Conservation (phyloP, 2,329 filamentous ascomycete genomes). For the Botrytis hyacinthi region DNA sequence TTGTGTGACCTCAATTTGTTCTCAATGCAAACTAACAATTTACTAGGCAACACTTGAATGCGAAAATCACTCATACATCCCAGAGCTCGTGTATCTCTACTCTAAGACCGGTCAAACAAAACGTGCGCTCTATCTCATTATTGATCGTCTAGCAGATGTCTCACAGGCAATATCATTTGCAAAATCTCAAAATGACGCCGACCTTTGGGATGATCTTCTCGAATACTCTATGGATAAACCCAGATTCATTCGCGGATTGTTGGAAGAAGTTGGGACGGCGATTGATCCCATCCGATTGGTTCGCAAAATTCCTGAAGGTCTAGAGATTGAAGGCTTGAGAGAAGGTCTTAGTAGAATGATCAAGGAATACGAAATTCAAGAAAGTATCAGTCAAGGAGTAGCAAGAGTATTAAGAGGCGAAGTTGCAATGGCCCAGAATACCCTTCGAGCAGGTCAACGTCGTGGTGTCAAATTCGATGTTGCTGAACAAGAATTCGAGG, state of each 20-base stretch:
- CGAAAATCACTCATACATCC: slow-evolving; percentile 75
- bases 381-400: slow-evolving; percentile 86
- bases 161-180: slow-evolving; percentile 91
- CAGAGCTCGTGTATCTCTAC: slow-evolving; percentile 92
- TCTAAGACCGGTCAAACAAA: slow-evolving; percentile 95
- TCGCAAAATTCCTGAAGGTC: slow-evolving; percentile 82
- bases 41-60: slow-evolving; percentile 69
- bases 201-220: slow-evolving; percentile 92
- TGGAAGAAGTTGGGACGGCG: slow-evolving; percentile 90
- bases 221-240: slow-evolving; percentile 98
- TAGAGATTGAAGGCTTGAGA: slow-evolving; percentile 86
- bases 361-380: slow-evolving; percentile 92
- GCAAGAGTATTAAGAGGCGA: slow-evolving; percentile 84
- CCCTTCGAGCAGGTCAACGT: slow-evolving; percentile 73
- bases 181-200: slow-evolving; percentile 86
- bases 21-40: slow-evolving; percentile 22
- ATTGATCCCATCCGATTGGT: slow-evolving; percentile 92
- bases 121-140: slow-evolving; percentile 86
- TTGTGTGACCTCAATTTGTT: slow-evolving; percentile 18
- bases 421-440: slow-evolving; percentile 79
- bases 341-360: slow-evolving; percentile 89
- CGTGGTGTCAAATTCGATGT: slow-evolving; percentile 90
- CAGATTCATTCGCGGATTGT: slow-evolving; percentile 83
- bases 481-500: slow-evolving; percentile 41
- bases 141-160: slow-evolving; percentile 88